These are phyloP conservation scores for Spergularia bocconei DNA, from an alignment of 148 eudicot species.

Conservation along the genomic window DNA sequence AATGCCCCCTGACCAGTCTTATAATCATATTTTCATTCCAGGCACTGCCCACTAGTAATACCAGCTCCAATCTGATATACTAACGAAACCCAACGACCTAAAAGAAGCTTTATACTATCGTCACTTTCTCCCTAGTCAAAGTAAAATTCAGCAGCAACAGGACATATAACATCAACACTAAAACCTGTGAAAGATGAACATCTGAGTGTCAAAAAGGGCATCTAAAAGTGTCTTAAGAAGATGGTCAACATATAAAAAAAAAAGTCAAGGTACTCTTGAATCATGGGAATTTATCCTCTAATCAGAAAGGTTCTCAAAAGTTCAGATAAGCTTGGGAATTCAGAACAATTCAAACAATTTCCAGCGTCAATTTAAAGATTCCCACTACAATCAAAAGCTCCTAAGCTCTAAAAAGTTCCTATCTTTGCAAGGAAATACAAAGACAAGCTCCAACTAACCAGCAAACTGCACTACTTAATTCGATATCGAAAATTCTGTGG, in stretches of 20 bases:
- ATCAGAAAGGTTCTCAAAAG: background rate
- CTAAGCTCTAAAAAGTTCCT: background rate
- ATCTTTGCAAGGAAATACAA: conserved; percentile 4
- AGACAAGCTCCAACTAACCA: background rate
- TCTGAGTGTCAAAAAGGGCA: background rate
- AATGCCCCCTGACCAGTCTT: conserved; percentile 49
- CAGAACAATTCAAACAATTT: background rate
- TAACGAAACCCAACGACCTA: conserved; percentile 1
- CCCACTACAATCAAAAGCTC: background rate
- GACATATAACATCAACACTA: conserved; percentile 10
- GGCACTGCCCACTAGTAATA: conserved; percentile 25
- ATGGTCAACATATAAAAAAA: background rate
- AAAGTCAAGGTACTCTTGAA: background rate
- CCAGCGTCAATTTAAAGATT: background rate
- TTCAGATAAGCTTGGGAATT: background rate
- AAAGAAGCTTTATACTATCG: background rate
- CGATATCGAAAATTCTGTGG: background rate
- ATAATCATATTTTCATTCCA: conserved; percentile 50
- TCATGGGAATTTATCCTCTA: background rate
- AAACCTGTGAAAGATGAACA: conserved; percentile 8
- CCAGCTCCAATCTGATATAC: background rate
- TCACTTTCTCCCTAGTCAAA: conserved; percentile 17
- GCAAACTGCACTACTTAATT: background rate
- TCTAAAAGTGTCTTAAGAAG: background rate
- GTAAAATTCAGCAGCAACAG: conserved; percentile 4